Percentiles rank a stretch among this genome's conserved stretches.
Evolutionary conservation across 306 rosid genomes (phyloP).

Genomic region (Dryas octopetala): DNA sequence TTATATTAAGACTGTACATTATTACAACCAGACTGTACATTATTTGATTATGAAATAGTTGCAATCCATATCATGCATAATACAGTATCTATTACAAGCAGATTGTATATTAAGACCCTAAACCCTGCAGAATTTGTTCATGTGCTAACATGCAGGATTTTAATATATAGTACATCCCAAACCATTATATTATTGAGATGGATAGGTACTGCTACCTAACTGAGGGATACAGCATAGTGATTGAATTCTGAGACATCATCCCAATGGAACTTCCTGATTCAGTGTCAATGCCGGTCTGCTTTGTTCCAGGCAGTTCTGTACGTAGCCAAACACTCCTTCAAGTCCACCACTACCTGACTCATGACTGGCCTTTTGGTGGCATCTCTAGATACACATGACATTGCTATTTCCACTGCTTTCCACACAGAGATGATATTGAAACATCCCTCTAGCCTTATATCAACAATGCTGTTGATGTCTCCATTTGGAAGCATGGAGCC

Average conservation of each 20-base stretch:
- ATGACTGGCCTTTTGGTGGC: constrained; percentile 21
- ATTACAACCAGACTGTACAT: too few relatives aligned
- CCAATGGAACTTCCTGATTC: too few relatives aligned
- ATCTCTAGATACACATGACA: constrained; percentile 10
- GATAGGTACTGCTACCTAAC: background rate
- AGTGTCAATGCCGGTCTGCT: background rate
- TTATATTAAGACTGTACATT: too few relatives aligned
- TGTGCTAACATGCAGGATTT: too few relatives aligned
- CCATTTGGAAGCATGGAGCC: constrained; percentile 11
- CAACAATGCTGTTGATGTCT: constrained; percentile 22
- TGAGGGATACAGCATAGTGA: background rate
- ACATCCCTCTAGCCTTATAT: constrained; percentile 18
- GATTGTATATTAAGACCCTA: too few relatives aligned
- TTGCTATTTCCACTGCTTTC: constrained; percentile 38
- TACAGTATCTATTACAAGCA: too few relatives aligned
- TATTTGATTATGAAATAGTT: too few relatives aligned
- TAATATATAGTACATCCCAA: too few relatives aligned
- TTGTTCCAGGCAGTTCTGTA: background rate
- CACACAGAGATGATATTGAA: constrained; percentile 25
- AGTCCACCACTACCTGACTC: constrained; percentile 24
- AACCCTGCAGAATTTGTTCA: too few relatives aligned
- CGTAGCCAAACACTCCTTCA: constrained; percentile 29
- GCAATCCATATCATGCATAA: too few relatives aligned
- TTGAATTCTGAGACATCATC: background rate
- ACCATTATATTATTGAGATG: too few relatives aligned